Base-by-base conservation (phyloP, 176 grass and related monocot species). In the Musa itinerans region DNA sequence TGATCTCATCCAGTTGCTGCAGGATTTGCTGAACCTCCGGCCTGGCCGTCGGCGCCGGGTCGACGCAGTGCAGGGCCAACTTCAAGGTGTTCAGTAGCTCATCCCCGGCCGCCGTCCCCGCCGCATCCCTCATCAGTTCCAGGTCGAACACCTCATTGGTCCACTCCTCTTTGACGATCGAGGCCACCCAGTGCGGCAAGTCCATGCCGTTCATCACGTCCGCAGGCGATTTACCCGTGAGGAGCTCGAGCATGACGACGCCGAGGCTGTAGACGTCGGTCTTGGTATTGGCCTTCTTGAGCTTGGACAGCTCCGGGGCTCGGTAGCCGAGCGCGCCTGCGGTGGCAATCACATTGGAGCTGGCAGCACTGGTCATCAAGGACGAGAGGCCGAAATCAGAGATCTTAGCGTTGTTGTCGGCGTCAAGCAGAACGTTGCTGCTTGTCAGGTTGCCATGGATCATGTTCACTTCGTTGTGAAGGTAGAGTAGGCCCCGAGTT, bases 101-200 rank as follows among this genome's bases (percentile, higher is more conserved):
- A 62, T 96, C 93, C 2, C 81, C 92, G 0, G 74, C 80, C 0
- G 79, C 34, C 34, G 34, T 43, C 3, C 0, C 80, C 88, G 0
- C 55, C 63, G 89, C 85, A 70, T 92, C 92, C 20, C 85, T 86
- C 87, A 86, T 92, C 0, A 96, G 83, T 76, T 96, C 93, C 1
- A 85, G 76, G 73, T 96, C 93, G 65, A 96, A 96, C 82, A 96
- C 89, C 83, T 96, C 89, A 74, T 88, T 92, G 1, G 93, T 90
- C 93, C 93, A 90, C 70, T 92, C 93, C 83, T 90, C 87, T 76
- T 96, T 90, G 14, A 96, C 89, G 16, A 92, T 88, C 21, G 85
- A 92, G 0, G 85, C 87, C 15, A 96, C 93, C 93, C 89, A 92
- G 78, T 88, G 87, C 2, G 93, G 93, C 85, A 96, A 81, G 62